A percentile compares a stretch with the other conserved stretches of the same genome.
These are phyloP conservation scores for Yamadazyma jaroonii DNA, from an alignment of 1,139 yeast genomes.

Conservation along the genomic window DNA sequence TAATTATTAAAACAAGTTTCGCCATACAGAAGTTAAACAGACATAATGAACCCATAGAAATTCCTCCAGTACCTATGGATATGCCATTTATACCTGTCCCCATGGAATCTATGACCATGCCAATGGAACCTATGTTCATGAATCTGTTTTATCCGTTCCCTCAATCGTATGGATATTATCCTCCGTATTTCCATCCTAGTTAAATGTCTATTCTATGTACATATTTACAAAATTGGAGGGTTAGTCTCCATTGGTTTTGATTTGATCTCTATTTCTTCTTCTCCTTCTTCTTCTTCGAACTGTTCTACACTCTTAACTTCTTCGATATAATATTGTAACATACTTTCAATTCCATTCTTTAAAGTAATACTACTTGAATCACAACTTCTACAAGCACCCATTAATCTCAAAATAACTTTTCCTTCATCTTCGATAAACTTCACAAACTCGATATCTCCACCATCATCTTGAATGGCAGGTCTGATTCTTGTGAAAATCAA, in stretches of 20 bases:
- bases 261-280: conserved; percentile 20
- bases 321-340: conserved; percentile 78
- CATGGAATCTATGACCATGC: background rate
- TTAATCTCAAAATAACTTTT: conserved; percentile 60
- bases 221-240: conserved; percentile 34
- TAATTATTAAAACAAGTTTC: conserved; percentile 39
- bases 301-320: conserved; percentile 71
- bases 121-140: background rate
- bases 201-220: background rate
- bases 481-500: conserved; percentile 89
- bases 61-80: conserved; percentile 5
- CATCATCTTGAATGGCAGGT: conserved; percentile 90
- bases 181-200: background rate
- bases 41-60: conserved; percentile 1
- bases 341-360: conserved; percentile 77
- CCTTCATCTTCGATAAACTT: conserved; percentile 62
- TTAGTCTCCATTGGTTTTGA: conserved; percentile 28
- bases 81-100: background rate
- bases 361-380: conserved; percentile 73
- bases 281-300: conserved; percentile 31
- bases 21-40: conserved; percentile 32
- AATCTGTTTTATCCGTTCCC: too few relatives aligned
- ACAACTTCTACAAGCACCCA: conserved; percentile 81
- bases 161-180: background rate
- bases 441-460: conserved; percentile 78